Percentiles rank a stretch among this genome's conserved stretches.
phyloP scores from a whole-genome alignment of 73 alveolate genomes.

The Symbiodinium pilosum region DNA sequence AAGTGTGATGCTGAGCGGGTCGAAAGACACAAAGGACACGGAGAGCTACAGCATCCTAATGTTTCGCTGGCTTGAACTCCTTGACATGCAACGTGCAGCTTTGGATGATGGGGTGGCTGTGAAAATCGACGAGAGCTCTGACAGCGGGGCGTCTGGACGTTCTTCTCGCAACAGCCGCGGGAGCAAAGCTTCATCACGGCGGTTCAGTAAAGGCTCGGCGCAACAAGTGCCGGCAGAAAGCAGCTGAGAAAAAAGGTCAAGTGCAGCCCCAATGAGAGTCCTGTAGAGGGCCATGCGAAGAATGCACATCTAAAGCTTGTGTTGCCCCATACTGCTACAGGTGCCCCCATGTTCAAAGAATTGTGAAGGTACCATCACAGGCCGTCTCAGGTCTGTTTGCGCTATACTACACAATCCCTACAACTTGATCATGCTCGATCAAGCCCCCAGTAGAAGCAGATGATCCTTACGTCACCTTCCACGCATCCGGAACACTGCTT shows the following conservation, averaged over 20 bases:
- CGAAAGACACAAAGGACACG: background rate
- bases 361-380: no score
- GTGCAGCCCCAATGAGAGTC: no score
- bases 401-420: no score
- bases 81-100: constrained; percentile 77
- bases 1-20: background rate
- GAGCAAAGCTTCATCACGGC: constrained; percentile 21
- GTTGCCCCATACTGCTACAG: no score
- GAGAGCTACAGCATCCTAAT: background rate
- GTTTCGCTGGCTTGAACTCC: constrained; percentile 54
- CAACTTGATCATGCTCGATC: no score
- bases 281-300: no score
- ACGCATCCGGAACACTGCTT: no score
- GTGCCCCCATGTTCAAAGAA: no score
- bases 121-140: background rate
- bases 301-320: no score
- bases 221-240: background rate
- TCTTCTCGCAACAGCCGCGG: background rate
- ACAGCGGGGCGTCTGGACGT: background rate
- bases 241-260: background rate
- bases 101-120: constrained; percentile 47
- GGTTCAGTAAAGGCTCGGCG: background rate
- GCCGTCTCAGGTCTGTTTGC: no score
- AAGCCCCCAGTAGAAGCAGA: no score
- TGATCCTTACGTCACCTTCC: no score